phyloP scores from a whole-genome alignment of 495 filamentous ascomycete species.

The Articulospora tetracladia region DNA sequence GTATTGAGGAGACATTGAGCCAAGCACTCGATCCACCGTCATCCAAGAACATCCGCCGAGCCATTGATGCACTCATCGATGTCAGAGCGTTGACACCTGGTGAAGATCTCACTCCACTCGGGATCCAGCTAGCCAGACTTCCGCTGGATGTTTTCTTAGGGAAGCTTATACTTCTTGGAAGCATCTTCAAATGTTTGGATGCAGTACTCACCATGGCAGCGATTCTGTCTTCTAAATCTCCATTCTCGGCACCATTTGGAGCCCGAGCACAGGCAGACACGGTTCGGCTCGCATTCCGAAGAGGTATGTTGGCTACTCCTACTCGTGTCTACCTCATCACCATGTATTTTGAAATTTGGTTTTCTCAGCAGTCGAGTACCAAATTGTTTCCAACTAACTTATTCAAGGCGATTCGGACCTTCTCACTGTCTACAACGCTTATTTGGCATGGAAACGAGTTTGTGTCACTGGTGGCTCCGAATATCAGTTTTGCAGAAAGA shows the following conservation, averaged over 20 bases:
- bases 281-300: slow-evolving; percentile 71
- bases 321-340: slow-evolving; percentile 14
- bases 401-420: slow-evolving; percentile 78
- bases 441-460: slow-evolving; percentile 77
- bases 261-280: slow-evolving; percentile 75
- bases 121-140: slow-evolving; percentile 78
- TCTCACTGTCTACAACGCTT: slow-evolving; percentile 89
- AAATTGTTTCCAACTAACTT: background rate
- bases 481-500: slow-evolving; percentile 84
- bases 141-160: slow-evolving; percentile 93
- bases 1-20: slow-evolving; percentile 83
- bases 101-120: slow-evolving; percentile 84
- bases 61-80: slow-evolving; percentile 88
- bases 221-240: slow-evolving; percentile 89
- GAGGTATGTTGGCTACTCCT: slow-evolving; percentile 31
- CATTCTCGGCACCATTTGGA: slow-evolving; percentile 82
- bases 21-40: slow-evolving; percentile 88
- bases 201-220: slow-evolving; percentile 87
- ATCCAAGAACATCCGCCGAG: slow-evolving; percentile 83
- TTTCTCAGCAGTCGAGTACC: too few species aligned
- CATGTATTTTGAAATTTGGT: background rate
- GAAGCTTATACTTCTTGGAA: slow-evolving; percentile 82
- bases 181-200: slow-evolving; percentile 85
- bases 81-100: slow-evolving; percentile 78
- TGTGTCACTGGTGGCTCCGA: slow-evolving; percentile 60